These are phyloP conservation scores for Phoenix roebelenii DNA, from an alignment of 176 grass and related monocot genomes.

Conservation along the genomic window DNA sequence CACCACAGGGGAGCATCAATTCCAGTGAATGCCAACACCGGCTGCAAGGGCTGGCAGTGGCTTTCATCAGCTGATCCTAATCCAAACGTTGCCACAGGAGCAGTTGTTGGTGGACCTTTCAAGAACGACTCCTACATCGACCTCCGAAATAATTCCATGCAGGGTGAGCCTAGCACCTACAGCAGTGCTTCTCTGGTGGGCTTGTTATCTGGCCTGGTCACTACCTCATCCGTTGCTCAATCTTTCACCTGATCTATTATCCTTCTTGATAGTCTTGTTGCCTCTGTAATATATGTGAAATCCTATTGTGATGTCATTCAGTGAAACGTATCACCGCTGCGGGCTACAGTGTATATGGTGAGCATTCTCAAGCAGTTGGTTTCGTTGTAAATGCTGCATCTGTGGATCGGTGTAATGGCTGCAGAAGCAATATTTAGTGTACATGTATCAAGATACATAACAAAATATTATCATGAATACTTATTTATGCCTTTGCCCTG, in stretches of 20 bases:
- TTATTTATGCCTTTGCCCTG: too few species aligned
- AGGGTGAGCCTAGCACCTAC: conserved; percentile 87
- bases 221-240: conserved; percentile 53
- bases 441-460: too few species aligned
- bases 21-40: conserved; percentile 48
- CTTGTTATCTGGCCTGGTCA: conserved; percentile 61
- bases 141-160: conserved; percentile 61
- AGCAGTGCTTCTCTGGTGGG: conserved; percentile 76
- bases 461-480: too few species aligned
- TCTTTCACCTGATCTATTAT: conserved; percentile 44
- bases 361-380: too few species aligned
- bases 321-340: too few species aligned
- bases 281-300: too few species aligned
- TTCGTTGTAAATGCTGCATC: too few species aligned
- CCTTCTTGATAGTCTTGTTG: neutral
- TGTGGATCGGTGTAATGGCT: too few species aligned
- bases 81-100: conserved; percentile 74
- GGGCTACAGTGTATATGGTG: too few species aligned
- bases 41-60: conserved; percentile 79
- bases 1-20: conserved; percentile 93
- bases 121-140: conserved; percentile 77
- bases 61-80: conserved; percentile 53
- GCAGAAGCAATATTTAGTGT: too few species aligned
- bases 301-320: too few species aligned
- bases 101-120: conserved; percentile 81